Base-by-base conservation (phyloP, 2,329 filamentous ascomycete species). In the Karstenula rhodostoma region DNA sequence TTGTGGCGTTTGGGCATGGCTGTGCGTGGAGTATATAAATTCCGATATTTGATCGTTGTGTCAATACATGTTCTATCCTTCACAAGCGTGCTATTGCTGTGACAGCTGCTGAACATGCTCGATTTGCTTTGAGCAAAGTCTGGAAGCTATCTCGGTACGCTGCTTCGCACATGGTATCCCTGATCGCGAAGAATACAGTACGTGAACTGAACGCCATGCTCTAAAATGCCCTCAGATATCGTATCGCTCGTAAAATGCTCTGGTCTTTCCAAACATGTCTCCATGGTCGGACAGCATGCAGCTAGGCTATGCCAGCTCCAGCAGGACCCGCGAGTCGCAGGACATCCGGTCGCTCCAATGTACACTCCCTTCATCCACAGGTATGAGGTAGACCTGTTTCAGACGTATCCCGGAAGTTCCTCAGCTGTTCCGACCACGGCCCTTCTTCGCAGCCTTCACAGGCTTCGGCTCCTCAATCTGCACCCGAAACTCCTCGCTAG, bases 401-500 rank as follows among this genome's bases (percentile, higher is more conserved):
- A 6, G 17, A 17, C 4, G 23, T 17, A 17, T 7, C 17, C 5
- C 44, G 27, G 3, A 17, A n/a, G 4, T n/a, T 4, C 3, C 51
- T 47, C 42, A 55, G 27, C 40, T 40, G 15, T 47, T 55, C 2
- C 52, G 40, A n/a, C 25, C n/a, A 10, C 52, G 17, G 1, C 59
- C 64, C 54, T 62, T 67, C 48, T 66, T 71, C 47, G 37, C 37
- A n/a, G 15, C 15, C 15, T 64, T 64, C 19, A 17, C 13, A 32
- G 51, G 37, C 25, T 54, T 44, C 59, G 55, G 33, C 53, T 58
- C 33, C 48, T 29, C 29, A 29, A 19, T 42, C 40, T 32, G 37
- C 1, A 43, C 33, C 27, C 32, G 71, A 66, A 80, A 80, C 49
- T 82, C 80, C 1, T 78, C 70, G 56, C 69, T 74, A 0, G 79